Evolutionary conservation across 176 grass and related monocot genomes (phyloP).

Genomic region (Hsuehochloa calcarea): DNA sequence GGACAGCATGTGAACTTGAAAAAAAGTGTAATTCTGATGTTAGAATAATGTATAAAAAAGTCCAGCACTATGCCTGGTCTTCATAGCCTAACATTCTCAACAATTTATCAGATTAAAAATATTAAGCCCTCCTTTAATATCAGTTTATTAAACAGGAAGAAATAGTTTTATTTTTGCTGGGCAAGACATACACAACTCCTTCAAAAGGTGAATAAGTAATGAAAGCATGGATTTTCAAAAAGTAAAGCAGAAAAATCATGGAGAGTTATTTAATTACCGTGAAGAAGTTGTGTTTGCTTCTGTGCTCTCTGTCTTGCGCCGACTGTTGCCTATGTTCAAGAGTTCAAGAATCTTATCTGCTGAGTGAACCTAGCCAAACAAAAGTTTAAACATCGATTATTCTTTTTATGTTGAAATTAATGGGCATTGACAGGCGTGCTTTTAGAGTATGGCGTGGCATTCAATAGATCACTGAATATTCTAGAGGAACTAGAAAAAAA

Average conservation of each 20-base stretch:
- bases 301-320: conserved; percentile 97
- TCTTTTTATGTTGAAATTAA: background rate
- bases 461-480: background rate
- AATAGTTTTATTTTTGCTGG: background rate
- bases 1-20: conserved; percentile 88
- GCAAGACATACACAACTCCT: background rate
- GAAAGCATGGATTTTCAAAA: background rate
- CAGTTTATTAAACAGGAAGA: background rate
- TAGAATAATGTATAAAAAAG: background rate
- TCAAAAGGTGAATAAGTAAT: conserved; percentile 6
- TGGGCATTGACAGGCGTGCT: background rate
- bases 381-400: background rate
- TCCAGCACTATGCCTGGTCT: background rate
- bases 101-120: background rate
- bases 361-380: conserved; percentile 74
- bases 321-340: conserved; percentile 90
- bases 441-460: conserved; percentile 6
- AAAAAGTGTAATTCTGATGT: background rate
- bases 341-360: conserved; percentile 99
- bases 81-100: background rate
- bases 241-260: background rate
- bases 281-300: conserved; percentile 96
- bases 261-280: conserved; percentile 49
- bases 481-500: background rate
- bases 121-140: background rate